These are phyloP conservation scores for Lachnellula arida DNA, from an alignment of 2,329 filamentous ascomycete genomes.

Conservation along the genomic window DNA sequence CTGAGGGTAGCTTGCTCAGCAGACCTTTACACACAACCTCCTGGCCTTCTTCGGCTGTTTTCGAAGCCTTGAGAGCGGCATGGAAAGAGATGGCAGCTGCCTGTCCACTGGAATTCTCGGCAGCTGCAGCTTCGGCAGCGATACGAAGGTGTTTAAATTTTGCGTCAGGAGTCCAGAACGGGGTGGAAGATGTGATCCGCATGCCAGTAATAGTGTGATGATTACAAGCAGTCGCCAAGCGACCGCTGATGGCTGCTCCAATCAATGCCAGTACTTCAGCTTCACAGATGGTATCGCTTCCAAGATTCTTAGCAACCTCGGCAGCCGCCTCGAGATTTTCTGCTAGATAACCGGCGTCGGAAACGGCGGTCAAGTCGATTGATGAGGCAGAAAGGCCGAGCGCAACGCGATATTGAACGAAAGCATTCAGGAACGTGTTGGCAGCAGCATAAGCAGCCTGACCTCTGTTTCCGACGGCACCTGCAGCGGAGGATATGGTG, in stretches of 20 bases:
- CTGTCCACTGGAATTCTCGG: constrained; percentile 21
- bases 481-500: constrained; percentile 36
- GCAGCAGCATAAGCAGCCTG: constrained; percentile 38
- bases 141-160: constrained; percentile 46
- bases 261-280: constrained; percentile 52
- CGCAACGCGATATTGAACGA: constrained; percentile 28
- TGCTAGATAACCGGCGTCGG: constrained; percentile 24
- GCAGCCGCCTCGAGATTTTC: constrained; percentile 24
- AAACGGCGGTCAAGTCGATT: constrained; percentile 33
- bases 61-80: constrained; percentile 39
- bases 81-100: constrained; percentile 39
- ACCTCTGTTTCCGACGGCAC: constrained; percentile 34
- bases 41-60: constrained; percentile 41
- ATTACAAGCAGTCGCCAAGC: constrained; percentile 39
- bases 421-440: constrained; percentile 37
- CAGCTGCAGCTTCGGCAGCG: constrained; percentile 35
- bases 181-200: constrained; percentile 41
- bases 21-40: constrained; percentile 42
- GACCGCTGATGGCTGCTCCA: constrained; percentile 45
- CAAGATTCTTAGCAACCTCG: constrained; percentile 26
- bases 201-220: constrained; percentile 52
- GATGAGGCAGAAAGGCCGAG: constrained; percentile 26
- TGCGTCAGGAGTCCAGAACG: constrained; percentile 51
- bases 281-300: constrained; percentile 44
- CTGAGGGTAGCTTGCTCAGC: constrained; percentile 43